These are phyloP conservation scores for Hyphopichia pseudoburtonii DNA, from an alignment of 1,139 yeast species.

Conservation along the genomic window DNA sequence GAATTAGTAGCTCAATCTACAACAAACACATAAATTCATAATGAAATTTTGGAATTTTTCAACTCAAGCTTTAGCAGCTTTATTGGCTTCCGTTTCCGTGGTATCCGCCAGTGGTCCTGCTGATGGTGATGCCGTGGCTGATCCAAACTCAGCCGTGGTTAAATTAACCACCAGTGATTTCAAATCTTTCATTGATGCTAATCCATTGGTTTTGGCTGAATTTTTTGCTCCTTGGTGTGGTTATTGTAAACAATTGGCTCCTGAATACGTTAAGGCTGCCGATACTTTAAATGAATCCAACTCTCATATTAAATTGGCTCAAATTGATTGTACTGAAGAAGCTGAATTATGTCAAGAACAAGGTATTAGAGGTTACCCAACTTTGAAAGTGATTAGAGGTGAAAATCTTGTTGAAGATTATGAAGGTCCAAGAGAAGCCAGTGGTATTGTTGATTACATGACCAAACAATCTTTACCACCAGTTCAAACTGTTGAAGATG, in stretches of 20 bases:
- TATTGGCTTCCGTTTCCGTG: conserved; percentile 37
- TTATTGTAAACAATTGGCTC: conserved; percentile 92
- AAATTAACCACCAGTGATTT: conserved; percentile 64
- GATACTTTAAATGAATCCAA: conserved; percentile 59
- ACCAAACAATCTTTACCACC: conserved; percentile 80
- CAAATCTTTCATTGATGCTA: conserved; percentile 61
- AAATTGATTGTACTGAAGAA: conserved; percentile 90
- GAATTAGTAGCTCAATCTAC: no score
- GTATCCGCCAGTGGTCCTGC: conserved; percentile 39
- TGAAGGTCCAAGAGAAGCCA: conserved; percentile 82
- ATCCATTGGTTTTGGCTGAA: conserved; percentile 87
- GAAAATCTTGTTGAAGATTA: conserved; percentile 55
- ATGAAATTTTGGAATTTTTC: conserved; percentile 48
- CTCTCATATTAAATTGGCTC: conserved; percentile 73
- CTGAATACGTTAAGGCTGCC: conserved; percentile 88
- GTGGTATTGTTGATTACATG: conserved; percentile 78
- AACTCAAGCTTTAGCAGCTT: conserved; percentile 36
- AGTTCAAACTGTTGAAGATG: conserved; percentile 53
- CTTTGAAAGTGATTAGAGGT: conserved; percentile 82
- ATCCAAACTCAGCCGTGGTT: conserved; percentile 85
- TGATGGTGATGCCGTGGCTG: conserved; percentile 67
- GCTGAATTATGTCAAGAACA: conserved; percentile 73
- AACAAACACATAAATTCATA: conserved; percentile 4
- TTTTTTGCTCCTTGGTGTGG: conserved; percentile 99
- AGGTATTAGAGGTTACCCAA: conserved; percentile 88